Conservation (phyloP, 345 rosid species). For the Leavenworthia alabamica region DNA sequence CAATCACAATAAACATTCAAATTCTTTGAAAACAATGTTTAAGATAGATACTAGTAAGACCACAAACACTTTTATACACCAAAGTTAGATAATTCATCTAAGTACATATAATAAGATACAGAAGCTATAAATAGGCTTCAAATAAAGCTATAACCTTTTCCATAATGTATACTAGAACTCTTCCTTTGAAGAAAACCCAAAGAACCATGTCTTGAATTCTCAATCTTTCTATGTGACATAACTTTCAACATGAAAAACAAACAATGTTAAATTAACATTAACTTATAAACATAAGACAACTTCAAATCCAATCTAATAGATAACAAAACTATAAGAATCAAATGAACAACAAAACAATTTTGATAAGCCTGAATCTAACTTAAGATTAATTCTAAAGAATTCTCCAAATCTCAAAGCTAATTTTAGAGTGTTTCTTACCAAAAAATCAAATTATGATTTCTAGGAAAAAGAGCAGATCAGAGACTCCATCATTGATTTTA, state of each 20-base stretch:
- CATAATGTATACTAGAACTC: constrained; percentile 69
- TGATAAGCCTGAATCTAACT: too few relatives aligned
- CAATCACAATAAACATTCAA: neutral
- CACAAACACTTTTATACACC: neutral
- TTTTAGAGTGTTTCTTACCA: constrained; percentile 18
- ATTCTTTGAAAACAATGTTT: neutral
- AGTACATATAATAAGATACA: neutral
- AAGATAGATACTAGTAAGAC: neutral
- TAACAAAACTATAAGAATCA: neutral
- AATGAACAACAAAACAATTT: neutral
- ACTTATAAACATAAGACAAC: neutral
- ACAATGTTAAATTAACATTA: neutral
- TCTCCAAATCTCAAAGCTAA: constrained; percentile 29
- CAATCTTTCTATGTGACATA: constrained; percentile 95
- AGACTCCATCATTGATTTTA: constrained; percentile 24
- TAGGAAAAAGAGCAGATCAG: constrained; percentile 17
- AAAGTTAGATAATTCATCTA: neutral
- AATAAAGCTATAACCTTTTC: constrained; percentile 48
- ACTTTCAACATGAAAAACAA: neutral
- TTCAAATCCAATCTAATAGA: neutral
- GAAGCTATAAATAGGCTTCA: neutral
- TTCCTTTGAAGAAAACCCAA: constrained; percentile 90
- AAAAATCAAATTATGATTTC: constrained; percentile 1
- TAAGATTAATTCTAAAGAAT: neutral
- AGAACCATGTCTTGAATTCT: constrained; percentile 90